Percentiles rank a stretch among this genome's conserved stretches.
These are phyloP conservation scores for Aspergillus amoenus DNA, from an alignment of 2,329 filamentous ascomycete genomes.

Conservation along the genomic window DNA sequence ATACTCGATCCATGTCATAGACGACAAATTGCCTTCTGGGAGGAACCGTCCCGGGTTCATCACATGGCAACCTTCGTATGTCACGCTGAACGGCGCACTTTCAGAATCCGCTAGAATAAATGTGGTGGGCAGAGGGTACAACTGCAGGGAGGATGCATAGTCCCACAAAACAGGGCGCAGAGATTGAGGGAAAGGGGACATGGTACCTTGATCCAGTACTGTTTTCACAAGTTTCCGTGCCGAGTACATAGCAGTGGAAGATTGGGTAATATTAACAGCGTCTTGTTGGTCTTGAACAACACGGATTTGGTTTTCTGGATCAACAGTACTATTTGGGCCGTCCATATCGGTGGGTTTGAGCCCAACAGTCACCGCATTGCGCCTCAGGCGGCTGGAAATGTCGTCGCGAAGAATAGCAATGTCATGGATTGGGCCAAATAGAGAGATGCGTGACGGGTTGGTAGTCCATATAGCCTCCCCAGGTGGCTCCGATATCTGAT, in stretches of 20 bases:
- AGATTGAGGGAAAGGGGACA: conserved; percentile 81
- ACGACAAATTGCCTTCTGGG: conserved; percentile 65
- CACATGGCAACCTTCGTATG: conserved; percentile 93
- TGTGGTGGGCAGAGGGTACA: conserved; percentile 86
- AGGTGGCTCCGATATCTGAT: conserved; percentile 51
- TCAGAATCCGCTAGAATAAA: conserved; percentile 81
- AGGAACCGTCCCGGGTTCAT: conserved; percentile 86
- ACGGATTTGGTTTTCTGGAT: conserved; percentile 30
- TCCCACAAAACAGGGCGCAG: conserved; percentile 88
- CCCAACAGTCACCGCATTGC: conserved; percentile 72
- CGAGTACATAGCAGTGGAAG: conserved; percentile 40
- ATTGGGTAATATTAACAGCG: conserved; percentile 15
- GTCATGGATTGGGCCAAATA: conserved; percentile 88
- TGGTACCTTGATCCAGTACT: conserved; percentile 82
- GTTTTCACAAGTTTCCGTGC: conserved; percentile 85
- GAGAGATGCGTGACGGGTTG: conserved; percentile 76
- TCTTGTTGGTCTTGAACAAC: conserved; percentile 20
- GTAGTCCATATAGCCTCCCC: conserved; percentile 84
- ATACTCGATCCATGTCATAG: conserved; percentile 86
- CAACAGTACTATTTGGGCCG: conserved; percentile 23
- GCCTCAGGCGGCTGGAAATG: conserved; percentile 72
- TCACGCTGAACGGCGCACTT: conserved; percentile 78
- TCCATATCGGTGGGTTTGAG: conserved; percentile 26
- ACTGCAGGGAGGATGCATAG: conserved; percentile 69
- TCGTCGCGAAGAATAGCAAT: conserved; percentile 86